Evolutionary conservation across 805 yeast genomes (phyloP), one percentile per base, ranked within the genome.

Genomic region (Phaffomyces antillensis): DNA sequence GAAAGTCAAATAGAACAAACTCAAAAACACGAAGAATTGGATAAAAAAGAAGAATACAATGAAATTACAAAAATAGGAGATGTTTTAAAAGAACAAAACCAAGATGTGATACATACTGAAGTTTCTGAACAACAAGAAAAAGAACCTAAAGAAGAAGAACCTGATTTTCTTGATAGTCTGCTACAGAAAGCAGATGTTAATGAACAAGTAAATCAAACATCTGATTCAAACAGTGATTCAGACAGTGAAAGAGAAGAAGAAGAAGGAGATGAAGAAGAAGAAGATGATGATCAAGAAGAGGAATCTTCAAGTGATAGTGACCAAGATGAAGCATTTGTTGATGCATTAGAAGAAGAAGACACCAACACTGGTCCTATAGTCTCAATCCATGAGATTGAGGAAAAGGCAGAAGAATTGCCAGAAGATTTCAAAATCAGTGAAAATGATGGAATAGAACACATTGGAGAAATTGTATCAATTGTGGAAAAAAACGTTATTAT

Each of bases 351-450:
- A 20, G 57, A 48, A 15, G 50, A 46, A 32, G 56, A 52, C 15
- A 42, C 35, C 9, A 25, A 57, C 7, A 54, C 45, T n/a, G 53
- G 40, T 0, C 95, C 96, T 1, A 85, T 91, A 20, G 62, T 69
- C 28, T 88, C 97, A 2, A 82, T 80, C 47, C 83, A 91, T 59
- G 98, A 91, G 57, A 63, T 81, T 3, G 88, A 86, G 43, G 96
- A 83, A 54, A 68, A 66, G 0, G 83, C 88, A 0, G 83, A 84
- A 0, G 65, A 66, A 20, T 62, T 91, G 3, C 95, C 96, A 0
- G 77, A 71, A 12, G 86, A 73, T 45, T 86, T 82, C 51, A 58
- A 55, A 13, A 72, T 91, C 20, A 74, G 73, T 1, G 73, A 68
- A n/a, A 64, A 65, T 7, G 81, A 88, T 2, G 81, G 83, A 0